Evolutionary conservation across 2,329 filamentous ascomycete genomes (phyloP).

Genomic region (Botrytis cinerea): DNA sequence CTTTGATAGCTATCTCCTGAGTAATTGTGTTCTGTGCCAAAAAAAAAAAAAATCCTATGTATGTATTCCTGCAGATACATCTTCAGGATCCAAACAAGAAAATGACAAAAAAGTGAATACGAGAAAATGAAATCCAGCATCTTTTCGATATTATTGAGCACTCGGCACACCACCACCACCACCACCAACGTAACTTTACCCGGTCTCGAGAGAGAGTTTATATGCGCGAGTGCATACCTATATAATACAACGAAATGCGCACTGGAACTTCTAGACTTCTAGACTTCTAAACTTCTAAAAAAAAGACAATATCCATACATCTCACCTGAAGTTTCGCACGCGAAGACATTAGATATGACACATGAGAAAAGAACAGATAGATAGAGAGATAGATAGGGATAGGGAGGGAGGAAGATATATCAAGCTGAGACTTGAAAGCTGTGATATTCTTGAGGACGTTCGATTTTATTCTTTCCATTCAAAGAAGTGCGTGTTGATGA

Average conservation of each 20-base stretch:
- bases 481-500: background rate
- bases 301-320: too few relatives aligned
- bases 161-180: too few relatives aligned
- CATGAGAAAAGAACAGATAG: background rate
- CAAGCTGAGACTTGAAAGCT: too few relatives aligned
- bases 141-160: accelerated
- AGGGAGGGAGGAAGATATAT: too few relatives aligned
- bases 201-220: background rate
- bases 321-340: too few relatives aligned
- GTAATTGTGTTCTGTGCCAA: background rate
- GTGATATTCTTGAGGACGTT: too few relatives aligned
- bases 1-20: background rate
- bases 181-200: background rate
- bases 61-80: accelerated
- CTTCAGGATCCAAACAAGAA: background rate
- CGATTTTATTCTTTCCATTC: background rate
- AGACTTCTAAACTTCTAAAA: too few relatives aligned
- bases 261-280: too few relatives aligned
- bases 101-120: too few relatives aligned
- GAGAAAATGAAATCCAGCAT: background rate
- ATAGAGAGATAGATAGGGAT: too few relatives aligned
- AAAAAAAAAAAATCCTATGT: background rate
- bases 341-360: background rate
- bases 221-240: too few relatives aligned
- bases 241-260: too few relatives aligned